These are phyloP conservation scores for Suillus sp. DNA, from an alignment of 768 basidiomycete species.

Conservation along the genomic window DNA sequence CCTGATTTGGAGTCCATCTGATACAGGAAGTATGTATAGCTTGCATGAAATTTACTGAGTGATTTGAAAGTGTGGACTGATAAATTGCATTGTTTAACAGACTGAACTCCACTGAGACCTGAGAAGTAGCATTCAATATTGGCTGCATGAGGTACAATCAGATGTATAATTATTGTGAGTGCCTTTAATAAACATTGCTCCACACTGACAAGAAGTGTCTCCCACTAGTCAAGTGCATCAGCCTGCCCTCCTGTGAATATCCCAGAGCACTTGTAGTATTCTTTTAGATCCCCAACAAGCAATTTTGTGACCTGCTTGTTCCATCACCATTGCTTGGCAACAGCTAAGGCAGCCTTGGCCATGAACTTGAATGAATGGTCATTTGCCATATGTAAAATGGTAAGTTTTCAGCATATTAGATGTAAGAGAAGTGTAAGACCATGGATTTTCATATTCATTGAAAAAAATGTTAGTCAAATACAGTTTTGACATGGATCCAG, in stretches of 20 bases:
- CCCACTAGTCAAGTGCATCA: constrained; percentile 31
- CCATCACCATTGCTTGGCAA: constrained; percentile 33
- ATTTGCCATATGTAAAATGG: constrained; percentile 27
- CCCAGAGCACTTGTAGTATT: constrained; percentile 23
- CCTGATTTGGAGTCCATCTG: neutral
- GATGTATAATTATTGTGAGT: too few species aligned
- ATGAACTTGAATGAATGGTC: constrained; percentile 19
- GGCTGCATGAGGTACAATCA: too few species aligned
- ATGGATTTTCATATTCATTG: constrained; percentile 37
- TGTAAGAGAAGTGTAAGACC: constrained; percentile 38
- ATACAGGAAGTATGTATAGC: neutral
- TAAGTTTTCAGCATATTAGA: constrained; percentile 38
- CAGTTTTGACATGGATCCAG: constrained; percentile 24
- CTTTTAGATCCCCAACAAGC: constrained; percentile 27
- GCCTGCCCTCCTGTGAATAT: constrained; percentile 26
- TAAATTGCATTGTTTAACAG: neutral
- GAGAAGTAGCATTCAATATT: neutral
- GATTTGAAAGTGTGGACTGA: neutral
- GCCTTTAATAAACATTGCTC: constrained; percentile 12
- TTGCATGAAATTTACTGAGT: neutral
- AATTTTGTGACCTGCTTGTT: constrained; percentile 19
- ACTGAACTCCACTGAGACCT: neutral
- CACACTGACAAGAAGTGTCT: neutral
- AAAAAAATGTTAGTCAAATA: constrained; percentile 35
- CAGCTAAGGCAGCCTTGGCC: constrained; percentile 19